Evolutionary conservation across 2,329 filamentous ascomycete genomes (phyloP).

Genomic region (Monosporascus ibericus): DNA sequence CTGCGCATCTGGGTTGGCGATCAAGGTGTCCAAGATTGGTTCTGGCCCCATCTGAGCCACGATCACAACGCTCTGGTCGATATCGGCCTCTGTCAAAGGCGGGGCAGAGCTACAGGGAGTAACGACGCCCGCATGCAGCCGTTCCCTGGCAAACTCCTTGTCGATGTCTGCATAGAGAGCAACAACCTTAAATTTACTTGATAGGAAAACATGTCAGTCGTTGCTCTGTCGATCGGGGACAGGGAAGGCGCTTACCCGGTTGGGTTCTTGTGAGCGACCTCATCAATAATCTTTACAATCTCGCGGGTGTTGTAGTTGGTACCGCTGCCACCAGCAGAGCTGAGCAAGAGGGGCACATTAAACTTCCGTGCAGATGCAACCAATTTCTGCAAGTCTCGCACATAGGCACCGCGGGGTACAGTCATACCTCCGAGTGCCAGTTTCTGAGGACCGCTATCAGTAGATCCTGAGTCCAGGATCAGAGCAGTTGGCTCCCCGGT

Average conservation of each 20-base stretch:
- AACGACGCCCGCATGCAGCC: neutral
- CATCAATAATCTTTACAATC: slow-evolving; percentile 32
- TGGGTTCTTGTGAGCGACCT: slow-evolving; percentile 24
- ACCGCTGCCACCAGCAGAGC: slow-evolving; percentile 42
- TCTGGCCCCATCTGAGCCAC: slow-evolving; percentile 40
- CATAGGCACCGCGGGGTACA: slow-evolving; percentile 31
- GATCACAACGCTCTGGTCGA: slow-evolving; percentile 29
- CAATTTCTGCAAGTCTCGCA: slow-evolving; percentile 34
- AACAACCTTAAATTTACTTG: neutral
- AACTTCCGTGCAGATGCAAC: slow-evolving; percentile 27
- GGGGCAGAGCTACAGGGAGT: slow-evolving; percentile 30
- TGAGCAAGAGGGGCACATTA: slow-evolving; percentile 33
- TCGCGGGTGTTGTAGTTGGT: slow-evolving; percentile 35
- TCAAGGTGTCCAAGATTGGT: slow-evolving; percentile 30
- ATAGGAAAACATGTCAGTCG: neutral
- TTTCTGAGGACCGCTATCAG: slow-evolving; percentile 31
- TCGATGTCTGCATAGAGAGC: neutral
- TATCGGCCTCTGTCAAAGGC: slow-evolving; percentile 27
- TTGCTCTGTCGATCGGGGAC: slow-evolving; percentile 21
- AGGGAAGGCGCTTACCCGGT: slow-evolving; percentile 6
- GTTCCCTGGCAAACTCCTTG: neutral
- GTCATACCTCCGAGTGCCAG: slow-evolving; percentile 35
- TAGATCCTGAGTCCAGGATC: slow-evolving; percentile 29
- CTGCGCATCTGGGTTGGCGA: slow-evolving; percentile 24
- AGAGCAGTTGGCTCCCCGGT: slow-evolving; percentile 25